Conservation (phyloP, 306 rosid species). For the Luffa acutangula region DNA sequence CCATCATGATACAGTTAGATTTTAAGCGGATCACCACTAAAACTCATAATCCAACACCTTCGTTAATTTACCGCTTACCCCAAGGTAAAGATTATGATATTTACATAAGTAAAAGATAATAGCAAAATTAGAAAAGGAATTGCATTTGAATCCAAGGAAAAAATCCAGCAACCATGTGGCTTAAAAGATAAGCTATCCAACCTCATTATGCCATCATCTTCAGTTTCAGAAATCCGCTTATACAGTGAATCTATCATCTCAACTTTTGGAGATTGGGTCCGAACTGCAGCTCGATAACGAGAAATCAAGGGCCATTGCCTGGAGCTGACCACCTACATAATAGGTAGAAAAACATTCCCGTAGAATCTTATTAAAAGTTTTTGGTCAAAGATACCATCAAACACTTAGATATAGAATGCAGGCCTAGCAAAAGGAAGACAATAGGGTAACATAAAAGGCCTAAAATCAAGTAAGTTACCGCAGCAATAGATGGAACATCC, state of each 20-base stretch:
- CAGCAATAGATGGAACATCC: slow-evolving; percentile 86
- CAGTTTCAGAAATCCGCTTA: slow-evolving; percentile 46
- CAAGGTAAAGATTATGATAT: background rate
- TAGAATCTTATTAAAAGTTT: background rate
- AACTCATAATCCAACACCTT: background rate
- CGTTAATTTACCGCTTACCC: too few relatives aligned
- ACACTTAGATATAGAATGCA: background rate
- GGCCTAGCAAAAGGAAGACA: background rate
- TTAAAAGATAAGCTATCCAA: background rate
- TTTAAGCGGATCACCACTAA: background rate
- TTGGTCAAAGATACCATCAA: background rate
- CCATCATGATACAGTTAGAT: background rate
- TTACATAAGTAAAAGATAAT: background rate
- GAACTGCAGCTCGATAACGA: slow-evolving; percentile 71
- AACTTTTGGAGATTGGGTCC: slow-evolving; percentile 73
- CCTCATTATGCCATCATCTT: slow-evolving; percentile 90
- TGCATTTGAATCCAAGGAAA: background rate
- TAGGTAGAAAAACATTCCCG: background rate
- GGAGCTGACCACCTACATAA: slow-evolving; percentile 72
- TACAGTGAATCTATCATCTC: slow-evolving; percentile 85
- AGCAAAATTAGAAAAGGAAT: background rate
- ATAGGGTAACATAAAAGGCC: background rate
- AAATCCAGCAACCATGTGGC: background rate
- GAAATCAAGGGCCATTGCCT: slow-evolving; percentile 88
- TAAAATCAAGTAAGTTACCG: slow-evolving; percentile 30